Conservation (phyloP, 306 rosid species). For the Cucumis cinereus region DNA sequence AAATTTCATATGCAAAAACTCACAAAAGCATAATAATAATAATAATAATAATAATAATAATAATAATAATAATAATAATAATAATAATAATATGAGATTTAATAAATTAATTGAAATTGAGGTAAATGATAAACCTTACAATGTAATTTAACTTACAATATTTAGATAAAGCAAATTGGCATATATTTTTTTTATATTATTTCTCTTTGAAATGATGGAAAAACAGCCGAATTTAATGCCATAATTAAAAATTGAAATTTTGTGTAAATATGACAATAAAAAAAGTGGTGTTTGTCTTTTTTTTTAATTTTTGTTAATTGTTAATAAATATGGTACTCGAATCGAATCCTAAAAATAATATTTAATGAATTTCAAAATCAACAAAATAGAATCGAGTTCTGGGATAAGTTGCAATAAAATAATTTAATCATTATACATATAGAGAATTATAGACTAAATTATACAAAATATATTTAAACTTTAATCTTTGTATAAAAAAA, state of each 20-base stretch:
- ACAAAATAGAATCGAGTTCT: not conserved
- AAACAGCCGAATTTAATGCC: not conserved
- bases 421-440: too few species aligned
- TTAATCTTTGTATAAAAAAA: too few species aligned
- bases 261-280: not conserved
- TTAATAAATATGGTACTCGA: not conserved
- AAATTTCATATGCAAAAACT: not conserved
- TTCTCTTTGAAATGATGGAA: not conserved
- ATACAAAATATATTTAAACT: too few species aligned
- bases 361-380: not conserved
- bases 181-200: not conserved
- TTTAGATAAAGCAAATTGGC: not conserved
- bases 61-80: too few species aligned
- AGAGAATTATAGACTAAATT: too few species aligned
- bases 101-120: not conserved
- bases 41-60: too few species aligned
- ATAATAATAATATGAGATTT: not conserved
- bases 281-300: not conserved
- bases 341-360: not conserved
- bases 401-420: not conserved
- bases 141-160: not conserved
- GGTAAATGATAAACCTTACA: not conserved
- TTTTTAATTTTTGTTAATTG: not conserved
- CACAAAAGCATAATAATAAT: too few species aligned
- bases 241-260: not conserved